Percentiles rank a stretch among this genome's conserved stretches.
Evolutionary conservation across 768 basidiomycete genomes (phyloP).

Genomic region (Phlegmacium glaucopus): DNA sequence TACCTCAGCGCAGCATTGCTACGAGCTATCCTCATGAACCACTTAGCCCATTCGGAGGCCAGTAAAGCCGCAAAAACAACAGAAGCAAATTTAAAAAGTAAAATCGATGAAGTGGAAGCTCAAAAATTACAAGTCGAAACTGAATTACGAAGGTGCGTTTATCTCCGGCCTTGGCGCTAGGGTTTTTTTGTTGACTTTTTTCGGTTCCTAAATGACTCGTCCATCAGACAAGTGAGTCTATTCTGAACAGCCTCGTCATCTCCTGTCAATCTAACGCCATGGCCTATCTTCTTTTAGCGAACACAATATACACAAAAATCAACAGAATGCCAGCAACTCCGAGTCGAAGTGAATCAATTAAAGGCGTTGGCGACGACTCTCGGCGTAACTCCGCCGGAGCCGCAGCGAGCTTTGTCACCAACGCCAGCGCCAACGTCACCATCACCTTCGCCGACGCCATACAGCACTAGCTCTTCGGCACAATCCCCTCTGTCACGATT

Average conservation of each 20-base stretch:
- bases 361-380: slow-evolving; percentile 45
- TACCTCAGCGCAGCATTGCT: slow-evolving; percentile 74
- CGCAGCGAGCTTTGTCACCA: slow-evolving; percentile 33
- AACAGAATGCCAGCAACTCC: slow-evolving; percentile 67
- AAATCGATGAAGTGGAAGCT: slow-evolving; percentile 63
- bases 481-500: slow-evolving; percentile 48
- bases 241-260: too few species aligned
- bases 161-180: slow-evolving; percentile 4
- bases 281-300: slow-evolving; percentile 38
- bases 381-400: slow-evolving; percentile 30
- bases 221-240: slow-evolving; percentile 58
- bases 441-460: slow-evolving; percentile 33
- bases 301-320: slow-evolving; percentile 61
- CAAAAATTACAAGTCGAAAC: slow-evolving; percentile 58
- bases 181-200: slow-evolving; percentile 14
- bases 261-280: too few species aligned
- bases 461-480: slow-evolving; percentile 19
- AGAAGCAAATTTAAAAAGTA: slow-evolving; percentile 59
- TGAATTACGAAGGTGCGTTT: slow-evolving; percentile 68
- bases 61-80: slow-evolving; percentile 61
- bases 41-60: slow-evolving; percentile 75
- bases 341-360: slow-evolving; percentile 59
- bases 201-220: slow-evolving; percentile 10
- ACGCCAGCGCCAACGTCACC: slow-evolving; percentile 34
- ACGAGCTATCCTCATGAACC: slow-evolving; percentile 81